Percentiles rank a stretch among this genome's conserved stretches.
These are phyloP conservation scores for Venturia oleaginea DNA, from an alignment of 2,329 filamentous ascomycete species.

Conservation along the genomic window DNA sequence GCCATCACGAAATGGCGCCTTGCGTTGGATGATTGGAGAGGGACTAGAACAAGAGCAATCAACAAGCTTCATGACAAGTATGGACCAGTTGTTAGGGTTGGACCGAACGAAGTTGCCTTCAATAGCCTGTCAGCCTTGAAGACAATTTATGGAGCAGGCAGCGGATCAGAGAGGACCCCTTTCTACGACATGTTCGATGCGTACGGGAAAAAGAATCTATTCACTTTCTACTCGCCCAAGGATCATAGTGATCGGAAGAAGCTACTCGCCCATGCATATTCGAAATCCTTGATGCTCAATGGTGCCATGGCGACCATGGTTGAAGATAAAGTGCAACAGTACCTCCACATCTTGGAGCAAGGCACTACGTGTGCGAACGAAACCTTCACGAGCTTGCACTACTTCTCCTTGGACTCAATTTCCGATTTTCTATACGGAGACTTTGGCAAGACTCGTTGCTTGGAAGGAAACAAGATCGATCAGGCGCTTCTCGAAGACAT, in stretches of 20 bases:
- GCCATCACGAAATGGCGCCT: conserved; percentile 36
- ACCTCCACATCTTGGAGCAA: conserved; percentile 32
- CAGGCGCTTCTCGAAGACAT: conserved; percentile 40
- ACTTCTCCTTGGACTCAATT: conserved; percentile 45
- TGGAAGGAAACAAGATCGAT: conserved; percentile 31
- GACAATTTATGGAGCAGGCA: conserved; percentile 47
- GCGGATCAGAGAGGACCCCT: conserved; percentile 38
- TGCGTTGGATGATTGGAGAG: conserved; percentile 36
- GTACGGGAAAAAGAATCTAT: conserved; percentile 43
- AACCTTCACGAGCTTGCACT: conserved; percentile 43
- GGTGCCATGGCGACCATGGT: conserved; percentile 26
- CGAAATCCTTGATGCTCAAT: conserved; percentile 39
- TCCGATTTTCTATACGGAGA: conserved; percentile 44
- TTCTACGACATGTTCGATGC: conserved; percentile 51
- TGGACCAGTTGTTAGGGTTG: conserved; percentile 40
- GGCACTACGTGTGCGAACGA: conserved; percentile 30
- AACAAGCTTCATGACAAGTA: conserved; percentile 36
- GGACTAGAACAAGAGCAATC: conserved; percentile 34
- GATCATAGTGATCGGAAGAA: conserved; percentile 45
- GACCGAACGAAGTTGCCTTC: conserved; percentile 39
- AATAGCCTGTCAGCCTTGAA: conserved; percentile 37
- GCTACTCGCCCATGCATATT: conserved; percentile 43
- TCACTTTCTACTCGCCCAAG: conserved; percentile 38
- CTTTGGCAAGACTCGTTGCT: conserved; percentile 35
- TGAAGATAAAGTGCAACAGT: conserved; percentile 32